Evolutionary conservation across 1,284 basidiomycete species (phyloP), one percentile per base, ranked within the genome.

Genomic region (Apiotrichum brassicae): DNA sequence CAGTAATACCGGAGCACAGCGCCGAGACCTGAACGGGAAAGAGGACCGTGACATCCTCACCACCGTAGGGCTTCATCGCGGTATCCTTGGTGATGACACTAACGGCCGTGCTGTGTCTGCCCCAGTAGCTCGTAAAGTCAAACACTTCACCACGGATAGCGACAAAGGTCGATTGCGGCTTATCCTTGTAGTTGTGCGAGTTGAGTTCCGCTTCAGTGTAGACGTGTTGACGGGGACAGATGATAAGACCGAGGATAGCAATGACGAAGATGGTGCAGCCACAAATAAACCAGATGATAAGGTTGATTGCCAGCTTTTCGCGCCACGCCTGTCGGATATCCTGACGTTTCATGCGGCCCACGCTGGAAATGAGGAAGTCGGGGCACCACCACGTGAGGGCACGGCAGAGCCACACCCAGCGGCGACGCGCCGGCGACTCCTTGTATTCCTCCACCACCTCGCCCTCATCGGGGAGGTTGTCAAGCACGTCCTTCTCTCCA

Each of bases 1-100:
- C 91, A 18, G 77, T 78, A 30, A 87, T 77, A 44, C 94, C 93
- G 55, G 89, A 87, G 73, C 95, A 98, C 5, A 98, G 78, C 1
- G 94, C 91, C 65, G 83, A 87, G 68, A 98, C 92, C 78, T 98
- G 94, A 18, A 98, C 87, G 12, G 94, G 95, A 81, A 98, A 97
- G 44, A 98, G 76, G 51, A 79, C 73, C 42, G 88, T 84, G 1
- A 87, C 81, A 45, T 84, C 77, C 13, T 78, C 71, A 12, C 94
- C 93, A 22, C 89, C 89, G 62, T 97, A 97, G 55, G 83, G 81
- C 65, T 90, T 72, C 47, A 47, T 43, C 35, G 97, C 78, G 1
- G 81, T 75, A 71, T 88, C 90, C 23, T 75, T 60, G 2, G 85
- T 80, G 0, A 97, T 83, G 37, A 97, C 85, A 7, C 76, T 77